Conservation (phyloP, 1,284 basidiomycete genomes). For the Boletellus deceptivus region DNA sequence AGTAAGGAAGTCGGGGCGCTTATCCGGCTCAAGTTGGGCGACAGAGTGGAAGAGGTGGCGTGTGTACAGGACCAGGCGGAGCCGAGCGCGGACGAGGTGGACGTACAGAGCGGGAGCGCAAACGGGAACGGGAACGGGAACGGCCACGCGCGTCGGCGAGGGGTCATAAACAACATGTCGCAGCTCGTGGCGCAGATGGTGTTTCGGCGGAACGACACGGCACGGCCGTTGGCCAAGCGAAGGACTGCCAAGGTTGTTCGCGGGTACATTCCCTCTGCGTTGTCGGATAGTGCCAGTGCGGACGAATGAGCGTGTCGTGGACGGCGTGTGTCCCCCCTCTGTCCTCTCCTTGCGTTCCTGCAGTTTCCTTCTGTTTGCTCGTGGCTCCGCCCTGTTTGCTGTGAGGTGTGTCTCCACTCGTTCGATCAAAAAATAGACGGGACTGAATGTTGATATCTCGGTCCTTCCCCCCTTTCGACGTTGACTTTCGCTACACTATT, state of each 20-base stretch:
- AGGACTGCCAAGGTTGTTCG: slow-evolving; percentile 19
- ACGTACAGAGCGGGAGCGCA: slow-evolving; percentile 2
- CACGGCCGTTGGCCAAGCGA: slow-evolving; percentile 38
- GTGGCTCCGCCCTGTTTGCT: slow-evolving; percentile 16
- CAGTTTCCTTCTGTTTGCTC: too few species aligned
- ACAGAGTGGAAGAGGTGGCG: slow-evolving; percentile 13
- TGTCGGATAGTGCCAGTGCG: slow-evolving; percentile 19
- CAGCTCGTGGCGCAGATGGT: slow-evolving; percentile 60
- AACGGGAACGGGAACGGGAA: too few species aligned
- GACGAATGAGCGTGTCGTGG: slow-evolving; percentile 12
- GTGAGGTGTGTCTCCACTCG: slow-evolving; percentile 29
- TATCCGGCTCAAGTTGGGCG: slow-evolving; percentile 46
- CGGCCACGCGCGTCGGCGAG: slow-evolving; percentile 19
- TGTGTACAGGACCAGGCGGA: slow-evolving; percentile 17
- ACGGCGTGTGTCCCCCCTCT: background rate
- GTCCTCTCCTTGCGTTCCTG: too few species aligned
- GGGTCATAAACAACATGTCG: slow-evolving; percentile 38
- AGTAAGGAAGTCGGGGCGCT: slow-evolving; percentile 51
- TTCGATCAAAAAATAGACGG: slow-evolving; percentile 9
- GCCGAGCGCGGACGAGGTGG: slow-evolving; percentile 20
- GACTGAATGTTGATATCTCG: slow-evolving; percentile 24
- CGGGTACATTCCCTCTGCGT: slow-evolving; percentile 26
- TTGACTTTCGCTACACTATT: slow-evolving; percentile 13
- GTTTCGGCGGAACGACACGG: slow-evolving; percentile 43
- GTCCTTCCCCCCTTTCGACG: background rate